Base-by-base conservation (phyloP, 768 basidiomycete species). In the Mycena rosella region DNA sequence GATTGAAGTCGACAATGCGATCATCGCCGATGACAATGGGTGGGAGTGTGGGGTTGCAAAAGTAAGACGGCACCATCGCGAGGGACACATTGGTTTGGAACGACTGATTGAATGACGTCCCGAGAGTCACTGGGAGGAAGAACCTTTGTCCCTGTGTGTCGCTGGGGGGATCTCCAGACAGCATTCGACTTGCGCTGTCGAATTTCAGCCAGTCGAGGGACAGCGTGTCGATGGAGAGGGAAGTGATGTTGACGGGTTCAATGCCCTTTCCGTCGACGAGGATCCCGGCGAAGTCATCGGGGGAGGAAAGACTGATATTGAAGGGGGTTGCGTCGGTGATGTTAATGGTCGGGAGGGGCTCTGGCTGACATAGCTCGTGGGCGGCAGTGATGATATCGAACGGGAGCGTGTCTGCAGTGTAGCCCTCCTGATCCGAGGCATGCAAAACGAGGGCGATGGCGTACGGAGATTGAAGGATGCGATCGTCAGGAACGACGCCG, bases 401-500 rank as follows among this genome's bases (percentile, higher is more conserved):
- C 13, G 84, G 81, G 26, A 91, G 77, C 20, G 77, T 78, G 11
- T 80, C 79, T 42, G 91, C 90, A 14, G 87, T 87, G 73, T 91
- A 95, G 8, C 94, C 94, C 72, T 86, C 83, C 68, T 87, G 83
- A 71, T 95, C 94, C 49, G 93, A 91, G 6, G 86, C 94, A 72
- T 87, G 84, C 26, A 98, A 78, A 32, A 81, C 78, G 29, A 96
- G 80, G 11, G 86, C 74, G 63, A 91, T 76, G 9, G 79, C 75
- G 30, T 78, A 76, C 2, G 86, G 86, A 8, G 80, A 80, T 29
- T 77, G 56, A n/a, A 80, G 65, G 20, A 73, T 72, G 44, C 80
- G 74, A 32, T 85, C 78, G 58, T 76, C 52, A 2, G 96, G 96
- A 5, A 91, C 86, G 24, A 92, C 85, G 13, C 96, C 96, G 69